phyloP scores from a whole-genome alignment of 495 filamentous ascomycete genomes.

The Halenospora varia region DNA sequence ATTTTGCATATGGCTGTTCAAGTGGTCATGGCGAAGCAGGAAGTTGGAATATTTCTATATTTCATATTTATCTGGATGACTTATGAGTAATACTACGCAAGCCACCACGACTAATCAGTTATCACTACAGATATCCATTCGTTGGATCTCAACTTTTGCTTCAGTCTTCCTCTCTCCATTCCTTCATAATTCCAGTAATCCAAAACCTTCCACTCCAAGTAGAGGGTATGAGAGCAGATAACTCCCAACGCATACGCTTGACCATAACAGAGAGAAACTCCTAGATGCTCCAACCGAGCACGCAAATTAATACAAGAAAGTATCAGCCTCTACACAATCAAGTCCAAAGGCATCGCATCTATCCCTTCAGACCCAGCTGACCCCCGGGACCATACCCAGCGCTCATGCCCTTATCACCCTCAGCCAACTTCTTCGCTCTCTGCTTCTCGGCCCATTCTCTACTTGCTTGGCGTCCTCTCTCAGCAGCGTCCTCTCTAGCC shows the following conservation, averaged over 20 bases:
- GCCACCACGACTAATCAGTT: too few relatives aligned
- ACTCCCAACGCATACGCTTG: slow-evolving; percentile 1
- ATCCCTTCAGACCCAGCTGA: slow-evolving; percentile 20
- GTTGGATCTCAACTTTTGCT: too few relatives aligned
- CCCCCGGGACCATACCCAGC: slow-evolving; percentile 20
- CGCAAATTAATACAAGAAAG: neutral
- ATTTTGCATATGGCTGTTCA: too few relatives aligned
- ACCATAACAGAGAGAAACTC: neutral
- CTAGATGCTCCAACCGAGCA: neutral
- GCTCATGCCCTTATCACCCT: slow-evolving; percentile 16
- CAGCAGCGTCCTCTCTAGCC: slow-evolving; percentile 60
- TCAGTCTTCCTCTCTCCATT: too few relatives aligned
- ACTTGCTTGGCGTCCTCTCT: slow-evolving; percentile 56
- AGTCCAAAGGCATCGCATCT: neutral
- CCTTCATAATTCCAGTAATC: too few relatives aligned
- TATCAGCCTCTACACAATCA: neutral
- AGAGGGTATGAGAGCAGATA: neutral
- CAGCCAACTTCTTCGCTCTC: slow-evolving; percentile 35
- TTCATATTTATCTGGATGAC: too few relatives aligned
- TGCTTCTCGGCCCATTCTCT: slow-evolving; percentile 71
- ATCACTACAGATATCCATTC: too few relatives aligned
- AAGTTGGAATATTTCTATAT: too few relatives aligned
- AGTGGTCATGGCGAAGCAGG: too few relatives aligned
- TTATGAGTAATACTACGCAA: too few relatives aligned
- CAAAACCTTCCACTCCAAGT: neutral